Evolutionary conservation across 2,329 filamentous ascomycete species (phyloP).

Genomic region (Apiospora sp.): DNA sequence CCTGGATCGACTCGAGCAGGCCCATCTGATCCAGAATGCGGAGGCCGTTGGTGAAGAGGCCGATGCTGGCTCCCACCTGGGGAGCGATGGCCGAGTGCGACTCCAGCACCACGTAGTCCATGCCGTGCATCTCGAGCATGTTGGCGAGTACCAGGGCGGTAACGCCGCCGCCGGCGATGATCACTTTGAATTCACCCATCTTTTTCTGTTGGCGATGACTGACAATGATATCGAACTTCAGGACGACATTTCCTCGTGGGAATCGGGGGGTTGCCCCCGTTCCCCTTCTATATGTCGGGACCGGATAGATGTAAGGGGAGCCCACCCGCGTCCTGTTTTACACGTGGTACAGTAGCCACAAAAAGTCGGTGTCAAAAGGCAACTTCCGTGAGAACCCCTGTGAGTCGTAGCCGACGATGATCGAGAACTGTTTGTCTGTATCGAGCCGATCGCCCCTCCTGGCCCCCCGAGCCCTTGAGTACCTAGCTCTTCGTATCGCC

Average conservation of each 20-base stretch:
- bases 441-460: not conserved
- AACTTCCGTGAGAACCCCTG: not conserved
- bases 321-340: not conserved
- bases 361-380: not conserved
- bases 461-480: not conserved
- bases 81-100: constrained; percentile 50
- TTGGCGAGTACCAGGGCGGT: constrained; percentile 55
- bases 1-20: constrained; percentile 39
- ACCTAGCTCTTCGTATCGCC: not conserved
- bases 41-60: constrained; percentile 49
- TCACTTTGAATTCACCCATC: constrained; percentile 42
- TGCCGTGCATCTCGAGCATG: constrained; percentile 51
- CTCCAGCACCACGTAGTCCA: constrained; percentile 61
- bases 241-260: not conserved
- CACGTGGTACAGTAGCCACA: not conserved
- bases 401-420: not conserved
- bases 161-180: constrained; percentile 59
- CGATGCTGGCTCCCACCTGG: constrained; percentile 56
- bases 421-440: not conserved
- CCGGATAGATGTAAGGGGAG: not conserved
- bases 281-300: not conserved
- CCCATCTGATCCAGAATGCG: constrained; percentile 61
- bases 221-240: no score
- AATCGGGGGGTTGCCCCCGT: not conserved
- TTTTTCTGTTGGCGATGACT: not conserved